Percentiles rank a stretch among this genome's conserved stretches.
phyloP scores from a whole-genome alignment of 441 rosid species.

The Bocquillonia castaneifolia region DNA sequence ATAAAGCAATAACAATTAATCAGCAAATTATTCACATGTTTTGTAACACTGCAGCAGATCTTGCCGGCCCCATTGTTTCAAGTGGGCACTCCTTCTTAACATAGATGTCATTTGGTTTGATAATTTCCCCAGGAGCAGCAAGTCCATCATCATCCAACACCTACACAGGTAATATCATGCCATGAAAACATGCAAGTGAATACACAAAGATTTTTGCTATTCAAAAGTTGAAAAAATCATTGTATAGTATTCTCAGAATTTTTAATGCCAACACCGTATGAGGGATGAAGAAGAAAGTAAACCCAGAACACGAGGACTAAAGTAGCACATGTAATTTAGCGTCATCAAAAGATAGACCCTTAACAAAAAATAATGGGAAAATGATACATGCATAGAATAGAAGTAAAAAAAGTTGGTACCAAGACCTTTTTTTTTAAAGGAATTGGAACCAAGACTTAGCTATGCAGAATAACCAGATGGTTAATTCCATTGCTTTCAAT shows the following conservation, averaged over 20 bases:
- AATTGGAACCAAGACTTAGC: too few relatives aligned
- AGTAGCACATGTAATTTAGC: too few relatives aligned
- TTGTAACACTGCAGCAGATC: slow-evolving; percentile 31
- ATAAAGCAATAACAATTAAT: not conserved
- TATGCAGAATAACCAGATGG: too few relatives aligned
- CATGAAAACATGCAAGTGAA: slow-evolving; percentile 16
- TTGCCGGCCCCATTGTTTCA: slow-evolving; percentile 31
- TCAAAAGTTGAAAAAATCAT: slow-evolving; percentile 2
- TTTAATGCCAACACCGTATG: too few relatives aligned
- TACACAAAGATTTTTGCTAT: not conserved
- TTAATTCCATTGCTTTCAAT: too few relatives aligned
- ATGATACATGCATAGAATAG: too few relatives aligned
- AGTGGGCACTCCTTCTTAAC: slow-evolving; percentile 64
- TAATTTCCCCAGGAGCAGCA: slow-evolving; percentile 89
- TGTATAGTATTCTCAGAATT: not conserved
- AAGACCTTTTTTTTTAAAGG: too few relatives aligned
- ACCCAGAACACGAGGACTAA: too few relatives aligned
- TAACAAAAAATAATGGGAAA: too few relatives aligned
- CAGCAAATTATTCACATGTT: slow-evolving; percentile 45
- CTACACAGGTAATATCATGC: slow-evolving; percentile 46
- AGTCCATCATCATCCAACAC: slow-evolving; percentile 81
- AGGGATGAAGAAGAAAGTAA: too few relatives aligned
- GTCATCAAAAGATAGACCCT: too few relatives aligned
- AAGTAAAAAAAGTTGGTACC: too few relatives aligned
- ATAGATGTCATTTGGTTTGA: slow-evolving; percentile 57